Percentiles rank a stretch among this genome's conserved stretches.
Conservation (phyloP, 1,284 basidiomycete genomes). For the Pseudozyma sp. region DNA sequence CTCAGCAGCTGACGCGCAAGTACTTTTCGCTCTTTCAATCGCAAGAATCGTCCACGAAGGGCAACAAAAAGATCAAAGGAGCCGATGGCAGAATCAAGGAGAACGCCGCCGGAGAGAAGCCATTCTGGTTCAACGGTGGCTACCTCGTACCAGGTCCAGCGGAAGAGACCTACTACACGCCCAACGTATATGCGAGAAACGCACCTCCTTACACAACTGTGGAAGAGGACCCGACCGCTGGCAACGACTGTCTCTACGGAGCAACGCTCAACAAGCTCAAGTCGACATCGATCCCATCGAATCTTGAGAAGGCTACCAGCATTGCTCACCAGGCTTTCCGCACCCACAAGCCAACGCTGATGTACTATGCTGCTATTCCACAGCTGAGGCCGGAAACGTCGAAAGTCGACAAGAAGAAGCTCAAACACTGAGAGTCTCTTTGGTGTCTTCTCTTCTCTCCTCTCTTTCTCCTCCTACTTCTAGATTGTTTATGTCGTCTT, state of each 20-base stretch:
- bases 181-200: conserved; percentile 40
- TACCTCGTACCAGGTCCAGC: conserved; percentile 14
- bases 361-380: conserved; percentile 20
- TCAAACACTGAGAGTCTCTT: not conserved
- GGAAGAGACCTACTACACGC: conserved; percentile 34
- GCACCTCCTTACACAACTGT: conserved; percentile 28
- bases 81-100: conserved; percentile 8
- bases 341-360: conserved; percentile 13
- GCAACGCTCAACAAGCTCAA: conserved; percentile 42
- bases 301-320: conserved; percentile 18
- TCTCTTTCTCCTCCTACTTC: not conserved
- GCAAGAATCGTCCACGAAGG: not conserved
- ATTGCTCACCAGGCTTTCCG: conserved; percentile 36
- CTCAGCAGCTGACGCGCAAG: conserved; percentile 27
- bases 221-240: conserved; percentile 13
- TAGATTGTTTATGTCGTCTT: not conserved
- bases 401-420: conserved; percentile 1
- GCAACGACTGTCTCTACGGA: conserved; percentile 34
- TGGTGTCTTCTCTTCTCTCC: not conserved
- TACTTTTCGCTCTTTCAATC: conserved; percentile 30
- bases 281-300: conserved; percentile 15
- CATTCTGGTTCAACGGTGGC: conserved; percentile 47
- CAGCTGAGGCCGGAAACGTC: not conserved
- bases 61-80: conserved; percentile 7
- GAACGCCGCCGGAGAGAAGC: conserved; percentile 29